phyloP scores from a whole-genome alignment of 495 filamentous ascomycete genomes.

The Acidiella bohemica region DNA sequence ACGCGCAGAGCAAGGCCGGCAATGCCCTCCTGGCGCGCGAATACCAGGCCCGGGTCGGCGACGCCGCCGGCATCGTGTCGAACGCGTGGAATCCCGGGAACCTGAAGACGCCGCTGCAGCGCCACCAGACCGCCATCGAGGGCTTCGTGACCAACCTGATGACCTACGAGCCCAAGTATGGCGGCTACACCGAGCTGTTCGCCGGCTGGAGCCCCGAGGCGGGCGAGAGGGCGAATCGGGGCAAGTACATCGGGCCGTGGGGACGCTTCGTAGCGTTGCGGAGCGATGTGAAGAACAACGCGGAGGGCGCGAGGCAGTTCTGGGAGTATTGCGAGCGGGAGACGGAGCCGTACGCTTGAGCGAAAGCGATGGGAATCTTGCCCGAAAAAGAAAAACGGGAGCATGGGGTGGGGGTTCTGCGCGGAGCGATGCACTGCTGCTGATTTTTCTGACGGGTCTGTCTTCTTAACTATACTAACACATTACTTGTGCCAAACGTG shows the following conservation, averaged over 20 bases:
- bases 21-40: slow-evolving; percentile 28
- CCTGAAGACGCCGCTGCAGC: slow-evolving; percentile 10
- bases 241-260: slow-evolving; percentile 25
- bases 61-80: slow-evolving; percentile 7
- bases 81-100: slow-evolving; percentile 22
- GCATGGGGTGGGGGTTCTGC: too few relatives aligned
- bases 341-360: slow-evolving; percentile 8
- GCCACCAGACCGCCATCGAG: slow-evolving; percentile 3
- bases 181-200: slow-evolving; percentile 27
- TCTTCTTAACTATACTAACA: too few relatives aligned
- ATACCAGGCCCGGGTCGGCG: slow-evolving; percentile 3
- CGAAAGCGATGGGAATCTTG: too few relatives aligned
- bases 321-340: slow-evolving; percentile 25
- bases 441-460: too few relatives aligned
- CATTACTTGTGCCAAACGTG: too few relatives aligned
- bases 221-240: slow-evolving; percentile 14
- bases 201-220: slow-evolving; percentile 22
- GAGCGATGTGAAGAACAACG: slow-evolving; percentile 13
- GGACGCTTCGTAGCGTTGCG: slow-evolving; percentile 19
- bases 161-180: slow-evolving; percentile 15
- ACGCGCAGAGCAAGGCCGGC: slow-evolving; percentile 32
- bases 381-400: too few relatives aligned
- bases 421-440: too few relatives aligned
- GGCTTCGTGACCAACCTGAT: slow-evolving; percentile 6
- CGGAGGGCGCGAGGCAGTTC: slow-evolving; percentile 24